Percentiles rank a stretch among this genome's conserved stretches.
These are phyloP conservation scores for Fragilaria radians DNA, from an alignment of 108 stramenopile genomes.

Conservation along the genomic window DNA sequence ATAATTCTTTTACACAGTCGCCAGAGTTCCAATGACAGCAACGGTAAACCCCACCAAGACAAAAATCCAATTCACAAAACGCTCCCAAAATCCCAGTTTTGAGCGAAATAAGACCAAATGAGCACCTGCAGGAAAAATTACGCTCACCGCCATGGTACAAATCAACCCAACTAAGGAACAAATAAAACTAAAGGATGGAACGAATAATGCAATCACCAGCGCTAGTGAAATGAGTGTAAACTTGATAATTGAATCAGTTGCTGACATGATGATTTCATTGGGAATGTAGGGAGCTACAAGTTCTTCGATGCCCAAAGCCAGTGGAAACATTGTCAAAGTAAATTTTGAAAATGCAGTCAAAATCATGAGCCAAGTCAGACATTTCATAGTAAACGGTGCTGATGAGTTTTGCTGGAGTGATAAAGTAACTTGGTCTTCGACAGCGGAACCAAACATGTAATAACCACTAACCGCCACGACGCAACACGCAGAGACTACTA, in stretches of 20 bases:
- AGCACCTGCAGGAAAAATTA: conserved; percentile 70
- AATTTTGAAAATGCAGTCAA: conserved; percentile 73
- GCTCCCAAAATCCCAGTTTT: conserved; percentile 36
- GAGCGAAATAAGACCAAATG: conserved; percentile 62
- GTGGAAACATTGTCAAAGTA: conserved; percentile 78
- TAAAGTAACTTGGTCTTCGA: conserved; percentile 74
- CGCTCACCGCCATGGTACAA: conserved; percentile 68
- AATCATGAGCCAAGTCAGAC: conserved; percentile 75
- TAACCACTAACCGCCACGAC: conserved; percentile 67
- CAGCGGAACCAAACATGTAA: conserved; percentile 68
- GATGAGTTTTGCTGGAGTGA: conserved; percentile 52
- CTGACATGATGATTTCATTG: conserved; percentile 42
- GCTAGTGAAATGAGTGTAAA: conserved; percentile 45
- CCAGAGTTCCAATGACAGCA: conserved; percentile 50
- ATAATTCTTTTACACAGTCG: conserved; percentile 25
- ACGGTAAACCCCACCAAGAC: conserved; percentile 32
- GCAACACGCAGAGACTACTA: conserved; percentile 44
- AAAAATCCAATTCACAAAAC: conserved; percentile 28
- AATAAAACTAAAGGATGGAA: conserved; percentile 70
- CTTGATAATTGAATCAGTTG: conserved; percentile 49
- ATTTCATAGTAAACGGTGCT: conserved; percentile 42
- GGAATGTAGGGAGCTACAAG: conserved; percentile 59
- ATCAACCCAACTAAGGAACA: conserved; percentile 75
- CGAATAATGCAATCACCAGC: conserved; percentile 55
- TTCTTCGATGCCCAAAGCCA: conserved; percentile 79